Conservation (phyloP, 208 protist genomes). For the Acanthamoeba sp. region DNA sequence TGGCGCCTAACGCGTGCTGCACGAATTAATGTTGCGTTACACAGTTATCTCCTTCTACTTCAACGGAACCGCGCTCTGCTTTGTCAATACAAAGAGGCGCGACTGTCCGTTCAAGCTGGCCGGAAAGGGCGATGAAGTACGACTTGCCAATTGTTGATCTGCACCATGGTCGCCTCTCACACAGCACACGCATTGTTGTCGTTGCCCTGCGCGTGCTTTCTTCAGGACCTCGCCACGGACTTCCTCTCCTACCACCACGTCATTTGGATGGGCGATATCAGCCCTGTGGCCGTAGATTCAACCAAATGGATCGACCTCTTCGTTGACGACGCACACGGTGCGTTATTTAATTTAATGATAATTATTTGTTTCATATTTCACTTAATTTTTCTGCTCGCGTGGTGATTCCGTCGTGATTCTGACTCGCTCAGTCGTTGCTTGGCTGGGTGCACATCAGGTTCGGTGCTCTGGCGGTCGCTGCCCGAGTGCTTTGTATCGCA, state of each 20-base stretch:
- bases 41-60: constrained; percentile 65
- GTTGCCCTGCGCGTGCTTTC: background rate
- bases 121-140: constrained; percentile 47
- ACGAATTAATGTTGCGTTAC: too few species aligned
- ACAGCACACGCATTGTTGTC: too few species aligned
- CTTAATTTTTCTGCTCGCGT: too few species aligned
- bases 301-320: constrained; percentile 58
- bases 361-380: too few species aligned
- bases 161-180: too few species aligned
- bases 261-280: constrained; percentile 60
- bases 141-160: too few species aligned
- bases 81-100: constrained; percentile 63
- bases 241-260: constrained; percentile 44
- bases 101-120: constrained; percentile 47
- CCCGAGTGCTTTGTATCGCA: constrained; percentile 46
- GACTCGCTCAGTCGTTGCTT: background rate
- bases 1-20: too few species aligned
- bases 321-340: background rate
- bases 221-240: constrained; percentile 47
- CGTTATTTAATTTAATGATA: too few species aligned
- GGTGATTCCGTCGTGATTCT: background rate
- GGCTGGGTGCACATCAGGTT: background rate
- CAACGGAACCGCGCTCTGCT: constrained; percentile 69
- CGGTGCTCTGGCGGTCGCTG: constrained; percentile 21
- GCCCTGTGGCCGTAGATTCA: background rate